These are phyloP conservation scores for Suillus decipiens DNA, from an alignment of 768 basidiomycete species.

Conservation along the genomic window DNA sequence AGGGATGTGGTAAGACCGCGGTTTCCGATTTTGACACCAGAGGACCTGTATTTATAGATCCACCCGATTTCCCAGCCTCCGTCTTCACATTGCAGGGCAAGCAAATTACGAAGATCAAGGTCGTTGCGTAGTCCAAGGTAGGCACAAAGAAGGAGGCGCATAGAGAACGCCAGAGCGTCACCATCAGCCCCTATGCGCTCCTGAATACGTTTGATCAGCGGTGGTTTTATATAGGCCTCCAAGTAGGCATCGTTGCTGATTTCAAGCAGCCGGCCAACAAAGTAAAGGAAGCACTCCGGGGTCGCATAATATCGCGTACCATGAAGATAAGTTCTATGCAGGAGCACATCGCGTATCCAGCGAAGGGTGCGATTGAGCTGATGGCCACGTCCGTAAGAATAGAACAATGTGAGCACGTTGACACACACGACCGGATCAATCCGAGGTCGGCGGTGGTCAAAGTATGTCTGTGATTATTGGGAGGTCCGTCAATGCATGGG, in stretches of 20 bases:
- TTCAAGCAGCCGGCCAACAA: conserved; percentile 46
- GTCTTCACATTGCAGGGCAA: conserved; percentile 51
- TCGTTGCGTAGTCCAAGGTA: conserved; percentile 43
- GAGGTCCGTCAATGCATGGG: background rate
- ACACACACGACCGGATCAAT: conserved; percentile 57
- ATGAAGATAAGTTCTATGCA: conserved; percentile 53
- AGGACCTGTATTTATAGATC: conserved; percentile 56
- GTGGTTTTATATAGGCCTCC: conserved; percentile 37
- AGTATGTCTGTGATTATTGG: conserved; percentile 45
- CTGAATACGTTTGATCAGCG: conserved; percentile 46
- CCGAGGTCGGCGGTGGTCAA: conserved; percentile 50
- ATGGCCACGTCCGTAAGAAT: conserved; percentile 46
- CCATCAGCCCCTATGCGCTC: conserved; percentile 52
- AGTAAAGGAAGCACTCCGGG: conserved; percentile 55
- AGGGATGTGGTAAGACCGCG: conserved; percentile 56
- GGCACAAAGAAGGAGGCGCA: conserved; percentile 51
- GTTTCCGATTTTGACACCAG: conserved; percentile 52
- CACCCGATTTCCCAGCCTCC: conserved; percentile 58
- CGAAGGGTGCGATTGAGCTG: conserved; percentile 46
- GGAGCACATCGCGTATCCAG: conserved; percentile 52
- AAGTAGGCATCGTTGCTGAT: conserved; percentile 33
- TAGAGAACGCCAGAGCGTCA: conserved; percentile 56
- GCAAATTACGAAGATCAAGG: conserved; percentile 46
- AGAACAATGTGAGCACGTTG: conserved; percentile 52
- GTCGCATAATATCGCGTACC: conserved; percentile 58